Base-by-base conservation (phyloP, 805 yeast species). In the Zygotorulaspora florentina region DNA sequence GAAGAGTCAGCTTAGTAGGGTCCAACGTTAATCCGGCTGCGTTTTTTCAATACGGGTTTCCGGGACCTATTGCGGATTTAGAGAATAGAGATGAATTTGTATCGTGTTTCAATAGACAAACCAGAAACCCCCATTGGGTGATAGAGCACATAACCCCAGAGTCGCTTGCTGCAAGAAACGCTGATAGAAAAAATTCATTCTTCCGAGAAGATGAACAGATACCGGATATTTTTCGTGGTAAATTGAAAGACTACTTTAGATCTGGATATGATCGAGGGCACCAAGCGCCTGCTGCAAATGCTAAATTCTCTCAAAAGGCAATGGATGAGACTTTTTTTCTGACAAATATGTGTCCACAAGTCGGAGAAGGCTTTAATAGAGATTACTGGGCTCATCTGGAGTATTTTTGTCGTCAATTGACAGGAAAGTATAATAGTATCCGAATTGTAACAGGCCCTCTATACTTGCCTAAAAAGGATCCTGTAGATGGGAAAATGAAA, bases 351-450 rank as follows among this genome's bases (percentile, higher is more conserved):
- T 79, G 95, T 7, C 99, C 99, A 1, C 99, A 93, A 65, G 96
- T 93, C 3, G 99, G 99, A 3, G 95, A 85, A 4, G 99, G 99
- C 0, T 93, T 93, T 71, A 93, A 93, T 68, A 76, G 99, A 57
- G 98, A 93, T 64, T 85, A 93, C 64, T 93, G 99, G 99, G 95
- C 98, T 0, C 96, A 89, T 64, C 80, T 93, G 48, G 99, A 93
- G 66, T 85, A 86, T 58, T 93, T 93, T 62, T 80, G 83, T 38
- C 75, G 99, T 51, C 74, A 87, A 45, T 74, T 91, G 51, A 85
- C 96, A 4, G 58, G 69, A n/a, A 71, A 73, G 42, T 93, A 86
- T 65, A 77, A 76, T 40, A 75, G 81, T 39, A 96, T 93, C 10
- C 74, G 97, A 53, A 75, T 93, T 30, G 83, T 93, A 61, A 93